Conservation (phyloP, 2,329 filamentous ascomycete species). For the Sporothrix sp. region DNA sequence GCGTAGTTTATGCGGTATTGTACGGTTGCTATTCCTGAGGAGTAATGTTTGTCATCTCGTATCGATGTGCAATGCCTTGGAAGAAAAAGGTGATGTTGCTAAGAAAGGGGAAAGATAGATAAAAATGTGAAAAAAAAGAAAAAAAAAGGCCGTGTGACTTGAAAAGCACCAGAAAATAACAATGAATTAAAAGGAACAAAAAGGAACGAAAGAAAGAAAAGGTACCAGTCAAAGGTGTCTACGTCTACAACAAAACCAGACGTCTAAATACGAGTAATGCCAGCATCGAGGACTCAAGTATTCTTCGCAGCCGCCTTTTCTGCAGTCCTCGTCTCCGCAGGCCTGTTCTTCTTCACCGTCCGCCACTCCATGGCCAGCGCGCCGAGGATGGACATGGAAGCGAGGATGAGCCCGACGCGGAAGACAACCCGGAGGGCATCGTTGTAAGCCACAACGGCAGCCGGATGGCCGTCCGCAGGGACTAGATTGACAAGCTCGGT, state of each 20-base stretch:
- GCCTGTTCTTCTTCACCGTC: conserved; percentile 15
- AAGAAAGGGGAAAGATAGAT: no score
- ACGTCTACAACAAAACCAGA: neutral
- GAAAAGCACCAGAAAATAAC: neutral
- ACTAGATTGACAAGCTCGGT: conserved; percentile 7
- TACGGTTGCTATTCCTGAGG: no score
- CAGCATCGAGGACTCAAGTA: neutral
- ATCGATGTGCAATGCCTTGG: no score
- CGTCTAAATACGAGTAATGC: neutral
- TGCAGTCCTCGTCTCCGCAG: neutral
- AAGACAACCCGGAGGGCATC: conserved; percentile 42
- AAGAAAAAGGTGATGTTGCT: no score
- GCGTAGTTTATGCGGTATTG: no score
- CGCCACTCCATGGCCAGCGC: conserved; percentile 47
- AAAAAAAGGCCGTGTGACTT: no score
- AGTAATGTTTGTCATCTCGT: no score
- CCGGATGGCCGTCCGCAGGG: neutral
- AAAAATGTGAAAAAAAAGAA: neutral
- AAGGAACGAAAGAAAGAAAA: neutral
- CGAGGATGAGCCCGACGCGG: conserved; percentile 42
- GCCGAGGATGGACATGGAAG: conserved; percentile 39
- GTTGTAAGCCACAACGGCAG: conserved; percentile 40
- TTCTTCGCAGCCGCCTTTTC: neutral
- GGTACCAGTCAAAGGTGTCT: neutral
- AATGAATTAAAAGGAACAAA: neutral